A percentile compares a stretch with the other conserved stretches of the same genome.
Evolutionary conservation across 2,329 filamentous ascomycete species (phyloP).

Genomic region (Herpotrichia juniperi): DNA sequence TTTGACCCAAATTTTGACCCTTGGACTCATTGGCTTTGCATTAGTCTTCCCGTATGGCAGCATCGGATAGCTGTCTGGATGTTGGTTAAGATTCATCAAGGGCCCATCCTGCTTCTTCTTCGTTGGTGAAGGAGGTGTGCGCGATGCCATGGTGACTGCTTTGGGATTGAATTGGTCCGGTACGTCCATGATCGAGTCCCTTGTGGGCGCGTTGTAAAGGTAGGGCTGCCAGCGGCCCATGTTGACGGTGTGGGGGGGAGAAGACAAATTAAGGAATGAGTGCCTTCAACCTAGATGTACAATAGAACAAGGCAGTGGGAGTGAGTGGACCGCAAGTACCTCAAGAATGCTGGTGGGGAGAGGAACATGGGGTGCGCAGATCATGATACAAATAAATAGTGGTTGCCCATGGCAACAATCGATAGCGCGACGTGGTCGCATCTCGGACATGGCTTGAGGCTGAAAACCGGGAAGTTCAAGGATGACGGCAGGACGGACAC

Average conservation of each 20-base stretch:
- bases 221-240: constrained; percentile 68
- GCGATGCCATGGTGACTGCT: constrained; percentile 80
- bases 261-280: constrained; percentile 33
- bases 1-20: constrained; percentile 74
- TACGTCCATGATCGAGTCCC: constrained; percentile 59
- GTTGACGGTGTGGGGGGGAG: too few relatives aligned
- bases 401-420: constrained; percentile 40
- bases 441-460: neutral
- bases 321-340: constrained; percentile 9
- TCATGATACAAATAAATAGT: constrained; percentile 36
- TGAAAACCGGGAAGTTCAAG: neutral
- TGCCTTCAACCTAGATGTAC: constrained; percentile 29
- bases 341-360: constrained; percentile 41
- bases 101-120: constrained; percentile 75
- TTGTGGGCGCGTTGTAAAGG: constrained; percentile 67
- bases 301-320: constrained; percentile 30
- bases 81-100: constrained; percentile 79
- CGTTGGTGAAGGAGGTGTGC: constrained; percentile 63
- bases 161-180: constrained; percentile 79
- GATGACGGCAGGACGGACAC: neutral
- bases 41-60: constrained; percentile 66
- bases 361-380: constrained; percentile 34
- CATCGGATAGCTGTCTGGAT: constrained; percentile 77
- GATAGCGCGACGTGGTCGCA: constrained; percentile 7
- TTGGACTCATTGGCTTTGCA: constrained; percentile 70